These are phyloP conservation scores for Penicillium sp. DNA, from an alignment of 2,329 filamentous ascomycete genomes.

Conservation along the genomic window DNA sequence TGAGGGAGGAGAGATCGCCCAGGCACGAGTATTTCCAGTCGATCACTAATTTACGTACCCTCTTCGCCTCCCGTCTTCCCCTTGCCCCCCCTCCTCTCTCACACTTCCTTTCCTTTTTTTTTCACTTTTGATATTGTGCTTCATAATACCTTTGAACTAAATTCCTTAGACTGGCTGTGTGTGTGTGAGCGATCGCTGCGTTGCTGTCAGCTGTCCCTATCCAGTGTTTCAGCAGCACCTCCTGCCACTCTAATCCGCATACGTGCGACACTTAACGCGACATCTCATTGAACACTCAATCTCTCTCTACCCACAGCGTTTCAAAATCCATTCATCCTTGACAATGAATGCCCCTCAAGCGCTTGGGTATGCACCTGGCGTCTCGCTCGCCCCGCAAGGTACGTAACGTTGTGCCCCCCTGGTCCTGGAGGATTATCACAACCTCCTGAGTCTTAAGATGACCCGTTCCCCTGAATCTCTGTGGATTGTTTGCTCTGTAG, in stretches of 20 bases:
- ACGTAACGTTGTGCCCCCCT: conserved; percentile 26
- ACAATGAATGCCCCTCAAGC: conserved; percentile 37
- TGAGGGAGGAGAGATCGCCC: not conserved
- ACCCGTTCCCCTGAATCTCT: not conserved
- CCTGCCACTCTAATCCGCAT: conserved; percentile 9
- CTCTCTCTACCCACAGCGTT: conserved; percentile 21
- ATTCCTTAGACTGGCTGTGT: not conserved
- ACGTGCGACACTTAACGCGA: conserved; percentile 21
- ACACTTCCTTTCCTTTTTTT: conserved; percentile 6
- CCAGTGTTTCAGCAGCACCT: conserved; percentile 7
- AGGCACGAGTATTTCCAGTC: not conserved
- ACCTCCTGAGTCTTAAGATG: conserved; percentile 9
- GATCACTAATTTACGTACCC: conserved; percentile 12
- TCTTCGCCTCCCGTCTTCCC: conserved; percentile 13
- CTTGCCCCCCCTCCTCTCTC: conserved; percentile 12
- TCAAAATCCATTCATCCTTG: conserved; percentile 23
- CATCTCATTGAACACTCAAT: conserved; percentile 11
- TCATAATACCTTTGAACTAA: not conserved
- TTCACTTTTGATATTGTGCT: not conserved
- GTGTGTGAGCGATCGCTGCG: not conserved
- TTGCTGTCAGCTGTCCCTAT: not conserved
- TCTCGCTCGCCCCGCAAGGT: conserved; percentile 36
- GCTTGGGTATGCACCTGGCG: conserved; percentile 34
- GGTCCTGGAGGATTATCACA: conserved; percentile 2
- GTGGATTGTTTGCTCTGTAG: not conserved